phyloP scores from a whole-genome alignment of 78 protist species.

The Dictyostelium brefeldianum region DNA sequence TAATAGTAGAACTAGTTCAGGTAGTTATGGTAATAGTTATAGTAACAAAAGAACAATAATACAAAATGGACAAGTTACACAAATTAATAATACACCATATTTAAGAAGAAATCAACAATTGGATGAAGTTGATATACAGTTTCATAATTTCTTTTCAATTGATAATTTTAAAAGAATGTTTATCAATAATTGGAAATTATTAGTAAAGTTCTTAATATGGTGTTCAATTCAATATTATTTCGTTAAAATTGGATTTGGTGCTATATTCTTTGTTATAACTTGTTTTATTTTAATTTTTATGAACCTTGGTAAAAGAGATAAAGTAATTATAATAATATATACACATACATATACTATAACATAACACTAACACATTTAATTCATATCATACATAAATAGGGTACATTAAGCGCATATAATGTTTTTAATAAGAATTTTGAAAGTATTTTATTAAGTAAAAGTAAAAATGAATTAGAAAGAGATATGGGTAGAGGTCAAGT shows the following conservation, averaged over 20 bases:
- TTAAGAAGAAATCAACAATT: neutral
- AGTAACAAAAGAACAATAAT: neutral
- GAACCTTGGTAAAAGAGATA: constrained; percentile 50
- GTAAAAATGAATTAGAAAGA: neutral
- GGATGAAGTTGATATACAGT: constrained; percentile 63
- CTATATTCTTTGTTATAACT: constrained; percentile 25
- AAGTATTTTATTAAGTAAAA: constrained; percentile 6
- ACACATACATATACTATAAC: too few species aligned
- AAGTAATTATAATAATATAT: neutral
- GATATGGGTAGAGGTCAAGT: neutral
- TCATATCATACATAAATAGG: neutral
- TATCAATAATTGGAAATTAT: neutral
- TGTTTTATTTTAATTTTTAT: constrained; percentile 12
- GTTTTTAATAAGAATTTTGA: constrained; percentile 51
- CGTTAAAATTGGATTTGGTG: neutral
- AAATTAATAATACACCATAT: neutral
- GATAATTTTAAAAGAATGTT: constrained; percentile 19
- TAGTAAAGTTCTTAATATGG: neutral
- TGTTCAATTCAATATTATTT: neutral
- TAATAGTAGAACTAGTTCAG: neutral
- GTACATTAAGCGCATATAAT: constrained; percentile 48
- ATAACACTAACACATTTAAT: too few species aligned
- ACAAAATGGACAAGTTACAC: constrained; percentile 42
- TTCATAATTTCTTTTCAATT: constrained; percentile 37
- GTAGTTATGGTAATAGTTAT: constrained; percentile 11